Base-by-base conservation (phyloP, 495 filamentous ascomycete genomes). In the Penicillium ochrochloron region DNA sequence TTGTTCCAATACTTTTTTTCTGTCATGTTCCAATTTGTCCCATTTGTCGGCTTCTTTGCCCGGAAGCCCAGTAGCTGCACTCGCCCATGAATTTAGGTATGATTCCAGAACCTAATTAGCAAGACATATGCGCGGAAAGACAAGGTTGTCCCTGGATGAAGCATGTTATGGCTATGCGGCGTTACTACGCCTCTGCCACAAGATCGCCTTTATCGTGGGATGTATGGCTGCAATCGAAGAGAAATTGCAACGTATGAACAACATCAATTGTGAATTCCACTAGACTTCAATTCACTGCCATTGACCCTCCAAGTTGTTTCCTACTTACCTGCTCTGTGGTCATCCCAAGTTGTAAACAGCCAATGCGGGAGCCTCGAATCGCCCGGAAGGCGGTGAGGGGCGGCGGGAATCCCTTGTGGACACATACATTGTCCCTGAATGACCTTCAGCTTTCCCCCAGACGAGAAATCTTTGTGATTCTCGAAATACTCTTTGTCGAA, bases 361-460 rank as follows among this genome's bases (percentile, higher is more conserved):
- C 55, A 14, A 35, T 57, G 53, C 41, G 42, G 61, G 42, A 57
- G 52, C 33, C 58, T 60, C 57, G 58, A 57, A 35, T 57, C 54
- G 31, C 61, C 54, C 57, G 61, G 75, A 71, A 80, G 77, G 78
- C 78, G 78, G 78, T 79, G 76, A 79, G 71, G 17, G 50, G 34
- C 51, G 71, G 75, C 77, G 77, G 76, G 72, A 76, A 74, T 77
- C 76, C 75, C 76, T 81, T 81, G 78, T 79, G 78, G 78, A 81
- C 78, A 81, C 77, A 81, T 79, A 73, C 70, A 73, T 73, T 73
- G 71, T 74, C 71, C 71, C 71, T 74, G 71, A 73, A 50, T 44
- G 65, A 61, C 62, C 62, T 62, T 39, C 52, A 73, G 71, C 66
- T 73, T 57, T 66, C 60, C 60, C 65, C 63, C 62, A 65, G 64